phyloP scores from a whole-genome alignment of 805 yeast species.

The Wickerhamiella bombiphila region DNA sequence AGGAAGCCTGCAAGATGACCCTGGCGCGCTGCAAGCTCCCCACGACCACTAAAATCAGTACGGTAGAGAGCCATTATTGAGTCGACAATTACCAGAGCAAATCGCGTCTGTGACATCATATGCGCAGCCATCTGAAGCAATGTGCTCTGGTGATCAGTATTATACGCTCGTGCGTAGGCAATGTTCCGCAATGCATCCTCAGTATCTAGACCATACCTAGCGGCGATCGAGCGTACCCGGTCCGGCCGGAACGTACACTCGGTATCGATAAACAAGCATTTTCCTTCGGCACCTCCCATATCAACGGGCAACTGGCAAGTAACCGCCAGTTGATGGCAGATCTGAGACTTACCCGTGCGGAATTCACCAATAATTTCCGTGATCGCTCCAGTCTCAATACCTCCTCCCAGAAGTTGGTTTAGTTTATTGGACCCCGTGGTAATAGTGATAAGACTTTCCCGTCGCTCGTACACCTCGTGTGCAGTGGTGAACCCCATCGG shows the following conservation, averaged over 20 bases:
- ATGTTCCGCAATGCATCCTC: conserved; percentile 93
- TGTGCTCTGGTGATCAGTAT: conserved; percentile 89
- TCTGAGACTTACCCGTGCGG: conserved; percentile 93
- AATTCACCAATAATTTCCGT: conserved; percentile 96
- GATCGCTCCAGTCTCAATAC: conserved; percentile 91
- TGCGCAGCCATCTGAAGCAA: conserved; percentile 79
- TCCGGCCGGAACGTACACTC: conserved; percentile 95
- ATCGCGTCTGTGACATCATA: conserved; percentile 92
- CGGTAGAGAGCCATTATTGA: conserved; percentile 93
- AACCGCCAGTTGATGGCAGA: conserved; percentile 92
- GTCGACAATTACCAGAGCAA: conserved; percentile 83
- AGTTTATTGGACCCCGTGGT: conserved; percentile 93
- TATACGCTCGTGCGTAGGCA: conserved; percentile 93
- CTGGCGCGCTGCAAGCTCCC: conserved; percentile 89
- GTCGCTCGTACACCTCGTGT: conserved; percentile 76
- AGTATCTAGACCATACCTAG: conserved; percentile 79
- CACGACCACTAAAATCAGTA: conserved; percentile 90
- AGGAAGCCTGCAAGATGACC: conserved; percentile 84
- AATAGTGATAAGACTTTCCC: conserved; percentile 79
- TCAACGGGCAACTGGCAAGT: conserved; percentile 94
- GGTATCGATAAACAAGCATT: conserved; percentile 88
- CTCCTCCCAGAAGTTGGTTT: conserved; percentile 90
- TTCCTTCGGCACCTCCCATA: conserved; percentile 98
- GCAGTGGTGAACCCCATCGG: conserved; percentile 98
- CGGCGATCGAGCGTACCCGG: conserved; percentile 76